Conservation (phyloP, 169 alveolate genomes). For the Plasmodium knowlesi region DNA sequence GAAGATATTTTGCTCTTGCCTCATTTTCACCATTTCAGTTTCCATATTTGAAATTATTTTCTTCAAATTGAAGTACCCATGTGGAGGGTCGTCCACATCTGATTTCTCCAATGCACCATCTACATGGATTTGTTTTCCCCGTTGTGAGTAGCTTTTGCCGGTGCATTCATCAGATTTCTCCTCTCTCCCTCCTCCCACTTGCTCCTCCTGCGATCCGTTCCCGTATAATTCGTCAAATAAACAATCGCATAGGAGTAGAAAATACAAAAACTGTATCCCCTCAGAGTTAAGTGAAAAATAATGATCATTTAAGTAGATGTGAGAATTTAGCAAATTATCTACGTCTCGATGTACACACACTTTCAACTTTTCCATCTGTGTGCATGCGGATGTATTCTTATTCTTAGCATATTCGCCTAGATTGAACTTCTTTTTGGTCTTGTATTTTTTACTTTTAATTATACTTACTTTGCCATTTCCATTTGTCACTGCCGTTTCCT, state of each 20-base stretch:
- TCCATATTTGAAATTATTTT: constrained; percentile 3
- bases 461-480: background rate
- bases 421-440: background rate
- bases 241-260: constrained; percentile 36
- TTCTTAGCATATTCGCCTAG: background rate
- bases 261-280: constrained; percentile 35
- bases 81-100: background rate
- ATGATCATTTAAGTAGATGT: constrained; percentile 7
- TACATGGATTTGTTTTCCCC: background rate
- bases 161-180: background rate
- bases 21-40: background rate
- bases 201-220: background rate
- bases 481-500: background rate
- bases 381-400: background rate
- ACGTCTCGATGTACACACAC: background rate
- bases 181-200: background rate
- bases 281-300: background rate
- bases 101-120: background rate
- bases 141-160: background rate
- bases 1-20: constrained; percentile 35
- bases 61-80: background rate
- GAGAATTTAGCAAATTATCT: background rate
- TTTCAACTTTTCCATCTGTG: background rate
- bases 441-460: background rate
- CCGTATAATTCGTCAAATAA: background rate